A percentile compares a stretch with the other conserved stretches of the same genome.
Conservation (phyloP, 768 basidiomycete species). For the Dendrothele bispora region DNA sequence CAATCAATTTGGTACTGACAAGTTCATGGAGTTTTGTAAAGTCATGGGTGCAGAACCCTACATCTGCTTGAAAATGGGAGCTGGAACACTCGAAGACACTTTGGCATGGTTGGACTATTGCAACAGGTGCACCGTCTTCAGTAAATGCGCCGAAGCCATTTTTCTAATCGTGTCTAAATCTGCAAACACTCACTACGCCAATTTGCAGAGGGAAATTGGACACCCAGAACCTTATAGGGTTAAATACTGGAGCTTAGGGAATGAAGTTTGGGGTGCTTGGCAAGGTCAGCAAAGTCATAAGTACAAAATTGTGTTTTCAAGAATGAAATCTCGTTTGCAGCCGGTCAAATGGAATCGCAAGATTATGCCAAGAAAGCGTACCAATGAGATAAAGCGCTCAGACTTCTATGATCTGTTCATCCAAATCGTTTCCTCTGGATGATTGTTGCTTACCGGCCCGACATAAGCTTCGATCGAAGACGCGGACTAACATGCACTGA, state of each 20-base stretch:
- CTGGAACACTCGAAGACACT: conserved; percentile 59
- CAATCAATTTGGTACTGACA: conserved; percentile 59
- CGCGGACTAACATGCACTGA: too few relatives aligned
- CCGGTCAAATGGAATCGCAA: conserved; percentile 52
- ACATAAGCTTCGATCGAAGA: too few relatives aligned
- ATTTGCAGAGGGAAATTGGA: conserved; percentile 56
- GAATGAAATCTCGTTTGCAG: conserved; percentile 18
- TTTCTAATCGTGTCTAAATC: conserved; percentile 17
- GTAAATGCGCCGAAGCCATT: too few relatives aligned
- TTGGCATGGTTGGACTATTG: conserved; percentile 64
- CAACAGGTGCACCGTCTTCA: too few relatives aligned
- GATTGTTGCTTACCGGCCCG: too few relatives aligned
- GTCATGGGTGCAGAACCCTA: conserved; percentile 53
- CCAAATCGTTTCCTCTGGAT: conserved; percentile 54
- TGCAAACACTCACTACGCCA: conserved; percentile 49
- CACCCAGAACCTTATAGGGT: conserved; percentile 54
- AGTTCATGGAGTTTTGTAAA: conserved; percentile 57
- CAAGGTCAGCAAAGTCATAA: conserved; percentile 34
- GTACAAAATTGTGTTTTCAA: too few relatives aligned
- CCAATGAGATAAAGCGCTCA: conserved; percentile 61
- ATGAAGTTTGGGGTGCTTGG: conserved; percentile 58
- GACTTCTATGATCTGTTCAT: conserved; percentile 57
- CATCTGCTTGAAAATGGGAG: conserved; percentile 64
- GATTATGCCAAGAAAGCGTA: conserved; percentile 56
- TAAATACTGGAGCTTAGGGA: conserved; percentile 46